Conservation (phyloP, 75 land plant genomes). For the Picea sitchensis region DNA sequence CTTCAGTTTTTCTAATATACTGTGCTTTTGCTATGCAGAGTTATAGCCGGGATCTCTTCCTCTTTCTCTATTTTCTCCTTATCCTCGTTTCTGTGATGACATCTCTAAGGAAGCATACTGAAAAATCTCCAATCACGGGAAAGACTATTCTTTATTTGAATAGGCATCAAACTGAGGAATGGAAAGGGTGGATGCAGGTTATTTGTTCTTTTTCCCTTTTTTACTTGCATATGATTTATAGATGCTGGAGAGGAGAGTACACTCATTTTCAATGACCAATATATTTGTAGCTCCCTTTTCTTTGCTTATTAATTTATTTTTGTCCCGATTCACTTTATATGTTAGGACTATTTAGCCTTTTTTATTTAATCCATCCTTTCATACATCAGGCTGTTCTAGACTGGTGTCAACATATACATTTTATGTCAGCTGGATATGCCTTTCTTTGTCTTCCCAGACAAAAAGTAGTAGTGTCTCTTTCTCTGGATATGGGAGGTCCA, state of each 20-base stretch:
- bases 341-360: background rate
- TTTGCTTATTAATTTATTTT: background rate
- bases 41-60: constrained; percentile 89
- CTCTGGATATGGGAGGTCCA: background rate
- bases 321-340: background rate
- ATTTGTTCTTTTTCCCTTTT: constrained; percentile 16
- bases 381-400: background rate
- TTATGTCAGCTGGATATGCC: background rate
- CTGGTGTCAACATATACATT: background rate
- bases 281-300: background rate
- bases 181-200: constrained; percentile 99
- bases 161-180: constrained; percentile 98
- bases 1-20: background rate
- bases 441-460: background rate
- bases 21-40: constrained; percentile 52
- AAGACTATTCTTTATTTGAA: constrained; percentile 82
- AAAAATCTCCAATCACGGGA: constrained; percentile 74
- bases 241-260: background rate
- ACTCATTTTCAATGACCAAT: background rate
- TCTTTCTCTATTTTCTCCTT: constrained; percentile 84
- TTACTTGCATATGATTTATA: background rate
- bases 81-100: constrained; percentile 80
- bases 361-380: background rate
- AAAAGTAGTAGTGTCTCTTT: background rate
- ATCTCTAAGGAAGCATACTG: constrained; percentile 86